phyloP scores from a whole-genome alignment of 2,329 filamentous ascomycete species.

The Chaetomium globosum region DNA sequence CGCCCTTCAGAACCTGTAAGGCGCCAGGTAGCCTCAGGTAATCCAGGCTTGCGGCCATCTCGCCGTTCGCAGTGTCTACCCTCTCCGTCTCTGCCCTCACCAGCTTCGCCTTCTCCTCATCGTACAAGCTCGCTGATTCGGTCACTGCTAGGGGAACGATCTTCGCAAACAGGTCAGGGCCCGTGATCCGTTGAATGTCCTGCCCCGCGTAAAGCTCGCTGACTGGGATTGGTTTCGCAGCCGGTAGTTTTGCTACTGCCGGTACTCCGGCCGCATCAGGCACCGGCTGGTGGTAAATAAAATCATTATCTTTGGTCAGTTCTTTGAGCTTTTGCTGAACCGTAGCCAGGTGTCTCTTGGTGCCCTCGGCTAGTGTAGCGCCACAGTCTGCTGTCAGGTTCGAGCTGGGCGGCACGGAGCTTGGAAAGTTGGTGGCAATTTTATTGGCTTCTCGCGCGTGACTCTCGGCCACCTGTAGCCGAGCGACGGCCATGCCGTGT shows the following conservation, averaged over 20 bases:
- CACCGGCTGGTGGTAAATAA: conserved; percentile 93
- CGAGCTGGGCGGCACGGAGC: conserved; percentile 74
- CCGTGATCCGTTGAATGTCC: conserved; percentile 95
- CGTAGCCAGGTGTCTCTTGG: conserved; percentile 77
- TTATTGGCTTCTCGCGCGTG: conserved; percentile 77
- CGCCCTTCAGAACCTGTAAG: conserved; percentile 87
- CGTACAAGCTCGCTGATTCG: conserved; percentile 93
- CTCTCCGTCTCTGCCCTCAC: conserved; percentile 91
- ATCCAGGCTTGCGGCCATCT: conserved; percentile 93
- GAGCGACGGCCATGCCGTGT: conserved; percentile 80
- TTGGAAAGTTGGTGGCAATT: conserved; percentile 77
- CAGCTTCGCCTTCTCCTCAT: conserved; percentile 97
- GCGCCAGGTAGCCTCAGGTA: conserved; percentile 89
- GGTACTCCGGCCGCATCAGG: conserved; percentile 81
- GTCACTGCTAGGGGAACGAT: conserved; percentile 96
- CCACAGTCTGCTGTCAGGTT: conserved; percentile 84
- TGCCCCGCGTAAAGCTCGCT: conserved; percentile 96
- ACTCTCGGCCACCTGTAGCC: conserved; percentile 78
- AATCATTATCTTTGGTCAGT: conserved; percentile 90
- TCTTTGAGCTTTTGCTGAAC: conserved; percentile 80
- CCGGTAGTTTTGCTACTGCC: conserved; percentile 85
- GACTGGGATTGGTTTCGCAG: conserved; percentile 94
- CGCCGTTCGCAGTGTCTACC: conserved; percentile 87
- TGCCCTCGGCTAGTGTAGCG: conserved; percentile 71
- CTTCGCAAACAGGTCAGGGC: conserved; percentile 94